Base-by-base conservation (phyloP, 2,329 filamentous ascomycete species). In the Claviceps citrina region DNA sequence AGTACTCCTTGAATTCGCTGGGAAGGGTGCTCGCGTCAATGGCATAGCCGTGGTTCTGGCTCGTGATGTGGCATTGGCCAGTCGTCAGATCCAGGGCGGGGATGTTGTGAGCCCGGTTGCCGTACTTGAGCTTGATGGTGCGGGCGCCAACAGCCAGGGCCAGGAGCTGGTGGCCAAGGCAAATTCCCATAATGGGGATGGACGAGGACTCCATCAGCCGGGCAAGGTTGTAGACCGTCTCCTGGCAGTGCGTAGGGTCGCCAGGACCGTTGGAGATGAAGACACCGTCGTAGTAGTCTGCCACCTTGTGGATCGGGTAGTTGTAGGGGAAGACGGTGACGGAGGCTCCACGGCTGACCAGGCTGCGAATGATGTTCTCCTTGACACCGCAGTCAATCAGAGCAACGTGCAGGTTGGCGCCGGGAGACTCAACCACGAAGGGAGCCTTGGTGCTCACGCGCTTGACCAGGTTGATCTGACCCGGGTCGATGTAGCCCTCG, bases 261-360 rank as follows among this genome's bases (percentile, higher is more conserved):
- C 91, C 91, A 22, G 91, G 91, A 44, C 91, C 91, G 66, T 98
- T 98, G 64, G 86, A 94, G 67, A 96, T 95, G 73, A 98, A 98
- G 56, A 98, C 80, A 56, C 91, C 91, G 53, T 98, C 91, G 54
- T 94, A 96, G 72, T 96, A 86, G 64, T 93, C 83, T 42, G 91
- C 84, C 28, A 95, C 84, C 73, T 96, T 95, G 74, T 96, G 87
- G 60, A 98, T 91, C 39, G 87, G 89, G 67, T 91, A 96, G 68
- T 96, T 79, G 65, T 82, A 95, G 44, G 91, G 91, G 70, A 98
- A 93, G 54, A 85, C 84, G 31, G 91, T 96, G 47, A 93, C 83
- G 47, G 84, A 87, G 40, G 87, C 84, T 45, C 91, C 91, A 47
- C 91, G 86, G 63, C 75, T 80, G 56, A 96, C 87, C 44, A 98